A percentile compares a stretch with the other conserved stretches of the same genome.
Conservation (phyloP, 2,329 filamentous ascomycete species). For the Trichoderma simmonsii region DNA sequence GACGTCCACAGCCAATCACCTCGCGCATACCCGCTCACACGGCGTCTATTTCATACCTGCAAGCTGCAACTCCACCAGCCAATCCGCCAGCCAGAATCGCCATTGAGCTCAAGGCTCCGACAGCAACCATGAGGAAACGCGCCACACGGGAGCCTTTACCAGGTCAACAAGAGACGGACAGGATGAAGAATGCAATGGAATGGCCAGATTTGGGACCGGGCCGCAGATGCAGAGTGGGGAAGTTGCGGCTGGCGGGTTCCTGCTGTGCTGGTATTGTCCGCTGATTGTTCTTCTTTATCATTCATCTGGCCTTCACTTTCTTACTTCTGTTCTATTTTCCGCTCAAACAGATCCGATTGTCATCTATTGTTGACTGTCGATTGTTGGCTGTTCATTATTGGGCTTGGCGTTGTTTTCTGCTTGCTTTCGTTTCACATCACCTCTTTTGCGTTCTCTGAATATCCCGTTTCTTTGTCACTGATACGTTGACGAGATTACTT, state of each 20-base stretch:
- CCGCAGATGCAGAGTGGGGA: constrained; percentile 7
- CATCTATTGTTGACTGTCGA: neutral
- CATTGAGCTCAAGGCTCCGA: constrained; percentile 4
- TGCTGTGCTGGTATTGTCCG: constrained; percentile 14
- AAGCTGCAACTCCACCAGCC: constrained; percentile 11
- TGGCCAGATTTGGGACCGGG: neutral
- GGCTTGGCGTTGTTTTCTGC: constrained; percentile 1
- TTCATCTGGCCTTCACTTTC: neutral
- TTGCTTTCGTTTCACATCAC: neutral
- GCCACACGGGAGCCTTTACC: constrained; percentile 9
- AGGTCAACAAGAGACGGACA: neutral
- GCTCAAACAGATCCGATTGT: neutral
- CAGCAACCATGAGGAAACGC: constrained; percentile 8
- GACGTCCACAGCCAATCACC: constrained; percentile 30
- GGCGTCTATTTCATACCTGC: constrained; percentile 37
- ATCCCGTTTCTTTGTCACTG: neutral
- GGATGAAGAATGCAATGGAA: constrained; percentile 4
- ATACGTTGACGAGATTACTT: neutral
- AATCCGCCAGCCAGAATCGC: constrained; percentile 9
- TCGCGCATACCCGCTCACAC: constrained; percentile 19
- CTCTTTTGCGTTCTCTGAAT: neutral
- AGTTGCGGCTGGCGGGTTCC: neutral
- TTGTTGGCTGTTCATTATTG: constrained; percentile 2
- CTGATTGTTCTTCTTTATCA: constrained; percentile 20
- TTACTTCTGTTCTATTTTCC: neutral